Evolutionary conservation across 164 flowering plant species (phyloP), one percentile per base, ranked within the genome.

Genomic region (Cinnamomum micranthum): DNA sequence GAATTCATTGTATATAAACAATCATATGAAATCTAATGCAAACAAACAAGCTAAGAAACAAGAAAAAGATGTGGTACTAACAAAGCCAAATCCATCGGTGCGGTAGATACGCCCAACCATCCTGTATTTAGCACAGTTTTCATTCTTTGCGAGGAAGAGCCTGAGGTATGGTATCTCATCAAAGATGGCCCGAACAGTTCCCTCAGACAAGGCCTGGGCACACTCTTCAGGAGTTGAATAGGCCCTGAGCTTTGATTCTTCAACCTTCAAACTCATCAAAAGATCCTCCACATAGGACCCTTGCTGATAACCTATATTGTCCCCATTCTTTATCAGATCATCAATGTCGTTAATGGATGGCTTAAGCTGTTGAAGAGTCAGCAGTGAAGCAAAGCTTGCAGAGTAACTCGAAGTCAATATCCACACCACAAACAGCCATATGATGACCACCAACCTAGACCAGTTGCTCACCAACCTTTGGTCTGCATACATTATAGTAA

Each of bases 391-490:
- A 33, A 89, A 82, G 60, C 88, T 90, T 17, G 91, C 91, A 0
- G 88, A 83, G 75, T 88, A 90, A 64, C 85, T 85, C 2, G 82
- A 79, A 1, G 74, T 83, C 2, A 90, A 72, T 3, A 89, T 76
- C 10, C 82, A 77, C 23, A 86, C 87, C 13, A 87, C 86, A 59
- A 89, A 86, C 11, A 82, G 60, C 94, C 94, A 90, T 47, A 88
- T 68, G 27, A 82, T 72, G 59, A 86, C 75, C 13, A 86, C 85
- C 50, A 88, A 77, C 28, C 90, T 67, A 5, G 85, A 69, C 69
- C 80, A 70, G 78, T 83, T 84, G 77, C 81, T 84, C 27, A 73
- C 59, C 51, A 86, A 55, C 58, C 74, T 85, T 74, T 88, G 87
- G 62, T 70, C 91, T 88, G 82, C 72, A 78, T 2, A 14, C 59